Evolutionary conservation across 2,329 filamentous ascomycete species (phyloP).

Genomic region (Ophiostoma novo-ulmi): DNA sequence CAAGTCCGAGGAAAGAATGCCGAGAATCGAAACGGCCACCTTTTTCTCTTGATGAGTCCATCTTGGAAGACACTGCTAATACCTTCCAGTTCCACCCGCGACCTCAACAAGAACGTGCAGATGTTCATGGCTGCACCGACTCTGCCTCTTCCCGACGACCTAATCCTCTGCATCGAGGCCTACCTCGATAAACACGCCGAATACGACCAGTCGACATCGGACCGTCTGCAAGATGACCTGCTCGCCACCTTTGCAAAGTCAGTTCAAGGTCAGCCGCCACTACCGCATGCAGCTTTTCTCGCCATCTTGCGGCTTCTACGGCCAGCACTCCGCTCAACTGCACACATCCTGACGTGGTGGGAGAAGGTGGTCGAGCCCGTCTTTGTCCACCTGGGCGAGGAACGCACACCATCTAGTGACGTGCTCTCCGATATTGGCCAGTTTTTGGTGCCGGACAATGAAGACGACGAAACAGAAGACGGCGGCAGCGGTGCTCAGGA

Average conservation of each 20-base stretch:
- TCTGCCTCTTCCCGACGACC: slow-evolving; percentile 61
- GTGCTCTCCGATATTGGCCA: slow-evolving; percentile 60
- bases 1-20: neutral
- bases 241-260: slow-evolving; percentile 60
- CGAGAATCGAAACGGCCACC: neutral
- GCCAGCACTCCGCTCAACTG: slow-evolving; percentile 57
- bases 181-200: slow-evolving; percentile 65
- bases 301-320: slow-evolving; percentile 60
- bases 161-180: slow-evolving; percentile 55
- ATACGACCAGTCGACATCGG: slow-evolving; percentile 63
- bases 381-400: slow-evolving; percentile 50
- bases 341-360: slow-evolving; percentile 67
- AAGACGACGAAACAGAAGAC: slow-evolving; percentile 41
- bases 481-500: slow-evolving; percentile 31
- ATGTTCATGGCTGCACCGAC: slow-evolving; percentile 45
- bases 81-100: slow-evolving; percentile 50
- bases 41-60: neutral
- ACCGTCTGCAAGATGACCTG: slow-evolving; percentile 69
- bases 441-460: slow-evolving; percentile 58
- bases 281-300: slow-evolving; percentile 62
- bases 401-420: slow-evolving; percentile 60
- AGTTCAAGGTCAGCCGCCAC: slow-evolving; percentile 50
- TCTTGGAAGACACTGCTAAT: neutral
- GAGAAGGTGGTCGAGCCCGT: slow-evolving; percentile 55
- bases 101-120: slow-evolving; percentile 54